Evolutionary conservation across 148 eudicot genomes (phyloP).

Genomic region (Rhododendron molle): DNA sequence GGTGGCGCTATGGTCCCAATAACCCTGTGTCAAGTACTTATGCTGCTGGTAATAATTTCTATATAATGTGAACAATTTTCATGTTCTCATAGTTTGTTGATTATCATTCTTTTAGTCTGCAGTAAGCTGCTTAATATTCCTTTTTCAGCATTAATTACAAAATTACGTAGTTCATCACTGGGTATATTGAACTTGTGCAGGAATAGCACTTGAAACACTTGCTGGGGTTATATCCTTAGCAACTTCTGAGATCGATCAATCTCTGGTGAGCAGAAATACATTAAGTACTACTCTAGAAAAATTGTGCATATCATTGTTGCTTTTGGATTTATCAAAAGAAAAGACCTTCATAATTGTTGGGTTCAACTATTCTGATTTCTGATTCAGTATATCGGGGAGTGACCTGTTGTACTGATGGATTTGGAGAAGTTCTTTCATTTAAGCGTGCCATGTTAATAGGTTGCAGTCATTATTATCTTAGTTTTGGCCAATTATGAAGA

Average conservation of each 20-base stretch:
- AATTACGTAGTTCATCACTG: neutral
- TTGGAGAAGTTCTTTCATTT: neutral
- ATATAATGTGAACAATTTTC: neutral
- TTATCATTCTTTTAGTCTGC: neutral
- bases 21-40: conserved; percentile 83
- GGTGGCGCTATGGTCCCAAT: conserved; percentile 84
- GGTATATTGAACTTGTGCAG: conserved; percentile 34
- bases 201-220: conserved; percentile 80
- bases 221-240: conserved; percentile 82
- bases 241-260: conserved; percentile 64
- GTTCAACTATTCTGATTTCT: neutral
- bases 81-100: neutral
- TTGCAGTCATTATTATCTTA: neutral
- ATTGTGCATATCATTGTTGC: neutral
- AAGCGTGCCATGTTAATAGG: neutral
- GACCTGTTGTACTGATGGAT: neutral
- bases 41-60: conserved; percentile 72
- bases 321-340: neutral
- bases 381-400: neutral
- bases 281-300: neutral
- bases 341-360: neutral
- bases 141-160: neutral
- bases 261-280: conserved; percentile 47
- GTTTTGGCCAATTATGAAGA: neutral
- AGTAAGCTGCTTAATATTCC: neutral